Conservation (phyloP, 225 moss, liverwort and hornwort genomes). For the Pleurozium schreberi region DNA sequence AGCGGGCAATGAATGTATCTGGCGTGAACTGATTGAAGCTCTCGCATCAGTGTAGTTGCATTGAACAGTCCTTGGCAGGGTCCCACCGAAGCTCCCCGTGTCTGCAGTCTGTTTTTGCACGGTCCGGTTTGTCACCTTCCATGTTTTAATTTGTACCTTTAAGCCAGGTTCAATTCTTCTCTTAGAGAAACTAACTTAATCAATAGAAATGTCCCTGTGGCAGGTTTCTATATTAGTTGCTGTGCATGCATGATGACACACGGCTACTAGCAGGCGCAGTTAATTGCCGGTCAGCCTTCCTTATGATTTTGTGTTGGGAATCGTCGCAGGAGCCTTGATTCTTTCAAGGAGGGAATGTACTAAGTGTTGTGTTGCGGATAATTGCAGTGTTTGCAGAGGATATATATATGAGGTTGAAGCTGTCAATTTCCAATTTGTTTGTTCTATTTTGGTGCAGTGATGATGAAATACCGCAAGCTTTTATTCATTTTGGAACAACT, state of each 20-base stretch:
- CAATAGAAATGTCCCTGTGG: background rate
- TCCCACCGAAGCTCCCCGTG: too few species aligned
- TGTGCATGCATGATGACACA: background rate
- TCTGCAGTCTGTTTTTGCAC: too few species aligned
- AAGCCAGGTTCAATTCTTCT: background rate
- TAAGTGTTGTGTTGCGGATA: background rate
- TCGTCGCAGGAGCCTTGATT: background rate
- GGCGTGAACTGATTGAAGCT: background rate
- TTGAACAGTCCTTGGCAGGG: too few species aligned
- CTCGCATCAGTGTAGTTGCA: background rate
- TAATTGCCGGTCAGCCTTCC: conserved; percentile 7
- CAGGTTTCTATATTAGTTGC: background rate
- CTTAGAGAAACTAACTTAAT: background rate
- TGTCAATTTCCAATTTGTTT: too few species aligned
- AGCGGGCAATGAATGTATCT: background rate
- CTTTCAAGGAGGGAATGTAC: background rate
- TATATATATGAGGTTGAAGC: too few species aligned
- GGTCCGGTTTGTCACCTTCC: background rate
- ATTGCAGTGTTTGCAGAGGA: too few species aligned
- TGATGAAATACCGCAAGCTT: too few species aligned
- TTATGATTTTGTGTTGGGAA: background rate
- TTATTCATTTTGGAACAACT: too few species aligned
- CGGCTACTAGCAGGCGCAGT: background rate
- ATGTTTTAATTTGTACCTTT: too few species aligned
- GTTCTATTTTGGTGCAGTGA: too few species aligned